Percentiles rank a stretch among this genome's conserved stretches.
phyloP scores from a whole-genome alignment of 2,329 filamentous ascomycete genomes.

The Monosporascus sp. region DNA sequence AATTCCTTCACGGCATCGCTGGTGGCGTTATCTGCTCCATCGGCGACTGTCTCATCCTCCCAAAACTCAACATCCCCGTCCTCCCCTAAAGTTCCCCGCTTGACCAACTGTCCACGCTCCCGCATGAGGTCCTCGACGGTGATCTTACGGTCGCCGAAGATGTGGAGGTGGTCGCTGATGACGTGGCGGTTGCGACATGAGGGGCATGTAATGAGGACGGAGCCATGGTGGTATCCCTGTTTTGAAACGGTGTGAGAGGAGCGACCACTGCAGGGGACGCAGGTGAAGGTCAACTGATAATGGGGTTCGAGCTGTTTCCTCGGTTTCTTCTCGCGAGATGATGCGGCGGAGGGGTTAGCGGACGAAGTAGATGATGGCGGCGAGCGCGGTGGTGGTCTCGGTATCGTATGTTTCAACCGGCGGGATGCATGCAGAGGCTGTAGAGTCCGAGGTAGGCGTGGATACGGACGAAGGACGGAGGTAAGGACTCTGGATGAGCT shows the following conservation, averaged over 20 bases:
- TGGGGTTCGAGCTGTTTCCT: slow-evolving; percentile 50
- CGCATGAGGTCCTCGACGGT: slow-evolving; percentile 75
- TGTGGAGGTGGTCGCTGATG: slow-evolving; percentile 81
- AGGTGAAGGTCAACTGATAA: slow-evolving; percentile 90
- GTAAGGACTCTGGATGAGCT: slow-evolving; percentile 6
- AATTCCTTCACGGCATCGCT: not conserved
- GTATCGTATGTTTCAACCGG: slow-evolving; percentile 25
- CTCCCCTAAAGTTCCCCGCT: slow-evolving; percentile 64
- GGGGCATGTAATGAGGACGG: slow-evolving; percentile 84
- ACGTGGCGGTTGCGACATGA: slow-evolving; percentile 81
- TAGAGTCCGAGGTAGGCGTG: slow-evolving; percentile 17
- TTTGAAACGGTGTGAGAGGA: slow-evolving; percentile 86
- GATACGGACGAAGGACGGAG: slow-evolving; percentile 10
- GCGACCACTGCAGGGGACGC: slow-evolving; percentile 73
- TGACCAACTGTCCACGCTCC: slow-evolving; percentile 70
- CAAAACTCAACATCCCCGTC: slow-evolving; percentile 92
- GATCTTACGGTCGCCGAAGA: slow-evolving; percentile 66
- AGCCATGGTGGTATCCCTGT: slow-evolving; percentile 90
- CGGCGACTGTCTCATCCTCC: slow-evolving; percentile 60
- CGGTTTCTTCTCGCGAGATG: slow-evolving; percentile 20
- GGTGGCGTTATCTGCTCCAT: slow-evolving; percentile 1
- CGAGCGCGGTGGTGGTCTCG: slow-evolving; percentile 14
- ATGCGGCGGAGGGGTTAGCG: not conserved
- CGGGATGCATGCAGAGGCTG: slow-evolving; percentile 14
- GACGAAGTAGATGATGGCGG: slow-evolving; percentile 2